phyloP scores from a whole-genome alignment of 768 basidiomycete species.

The Tylopilus sp. region DNA sequence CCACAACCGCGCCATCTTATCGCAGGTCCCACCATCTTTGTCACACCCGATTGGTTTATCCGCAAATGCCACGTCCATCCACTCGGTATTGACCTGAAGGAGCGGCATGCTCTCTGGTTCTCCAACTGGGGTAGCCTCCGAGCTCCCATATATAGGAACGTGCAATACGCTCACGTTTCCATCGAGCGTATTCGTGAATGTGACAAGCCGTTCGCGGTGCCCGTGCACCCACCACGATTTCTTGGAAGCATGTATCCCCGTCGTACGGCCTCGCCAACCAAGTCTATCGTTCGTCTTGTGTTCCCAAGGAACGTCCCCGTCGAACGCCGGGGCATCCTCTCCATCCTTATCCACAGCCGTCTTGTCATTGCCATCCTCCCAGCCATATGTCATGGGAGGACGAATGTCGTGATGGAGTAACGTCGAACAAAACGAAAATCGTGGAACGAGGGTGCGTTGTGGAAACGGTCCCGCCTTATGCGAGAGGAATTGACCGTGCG shows the following conservation, averaged over 20 bases:
- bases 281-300: constrained; percentile 58
- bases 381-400: constrained; percentile 45
- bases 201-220: constrained; percentile 50
- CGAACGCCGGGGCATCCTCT: constrained; percentile 10
- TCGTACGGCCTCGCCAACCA: constrained; percentile 73
- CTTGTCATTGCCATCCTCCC: constrained; percentile 41
- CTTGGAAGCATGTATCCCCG: constrained; percentile 48
- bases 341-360: neutral
- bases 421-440: constrained; percentile 52
- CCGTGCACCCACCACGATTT: constrained; percentile 44
- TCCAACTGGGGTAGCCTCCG: constrained; percentile 36
- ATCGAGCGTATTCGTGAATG: constrained; percentile 38
- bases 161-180: constrained; percentile 39
- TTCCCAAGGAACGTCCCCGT: constrained; percentile 60
- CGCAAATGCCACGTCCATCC: constrained; percentile 60
- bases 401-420: constrained; percentile 55
- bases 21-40: constrained; percentile 31
- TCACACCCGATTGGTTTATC: constrained; percentile 45
- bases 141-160: constrained; percentile 17
- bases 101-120: constrained; percentile 33
- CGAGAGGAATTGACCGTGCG: constrained; percentile 53
- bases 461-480: constrained; percentile 46
- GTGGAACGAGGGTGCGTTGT: constrained; percentile 41
- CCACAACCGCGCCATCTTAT: constrained; percentile 42
- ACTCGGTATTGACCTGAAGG: constrained; percentile 45